Evolutionary conservation across 2,329 filamentous ascomycete genomes (phyloP).

Genomic region (Microthyrium microscopicum): DNA sequence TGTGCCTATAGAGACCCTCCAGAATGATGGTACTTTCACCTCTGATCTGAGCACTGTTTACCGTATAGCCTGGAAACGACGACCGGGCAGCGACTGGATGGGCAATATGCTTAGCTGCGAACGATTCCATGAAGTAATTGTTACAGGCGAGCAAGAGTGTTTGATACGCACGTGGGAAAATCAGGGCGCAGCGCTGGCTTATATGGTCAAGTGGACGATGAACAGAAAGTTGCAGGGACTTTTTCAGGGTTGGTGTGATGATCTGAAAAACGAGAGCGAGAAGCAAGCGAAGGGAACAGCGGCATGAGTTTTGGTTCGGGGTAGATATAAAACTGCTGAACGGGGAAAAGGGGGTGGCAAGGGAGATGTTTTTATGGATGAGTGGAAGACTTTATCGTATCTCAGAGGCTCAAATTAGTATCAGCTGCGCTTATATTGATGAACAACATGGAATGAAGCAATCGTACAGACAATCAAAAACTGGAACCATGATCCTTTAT

Average conservation of each 20-base stretch:
- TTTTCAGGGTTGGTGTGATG: conserved; percentile 13
- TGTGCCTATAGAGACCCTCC: conserved; percentile 9
- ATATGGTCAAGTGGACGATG: conserved; percentile 15
- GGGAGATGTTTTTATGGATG: too few relatives aligned
- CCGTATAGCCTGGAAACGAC: conserved; percentile 13
- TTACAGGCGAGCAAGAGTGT: conserved; percentile 12
- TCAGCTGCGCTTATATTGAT: too few relatives aligned
- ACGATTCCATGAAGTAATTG: conserved; percentile 16
- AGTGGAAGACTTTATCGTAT: too few relatives aligned
- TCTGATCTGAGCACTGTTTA: conserved; percentile 11
- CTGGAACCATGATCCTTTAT: too few relatives aligned
- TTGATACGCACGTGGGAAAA: conserved; percentile 16
- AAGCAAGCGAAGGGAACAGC: too few relatives aligned
- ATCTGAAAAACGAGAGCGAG: conserved; percentile 12
- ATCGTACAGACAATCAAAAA: too few relatives aligned
- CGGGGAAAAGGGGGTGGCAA: too few relatives aligned
- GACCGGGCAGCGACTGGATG: conserved; percentile 12
- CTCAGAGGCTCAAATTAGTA: too few relatives aligned
- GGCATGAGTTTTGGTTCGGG: too few relatives aligned
- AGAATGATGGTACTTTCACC: conserved; percentile 10
- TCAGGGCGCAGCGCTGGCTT: conserved; percentile 13
- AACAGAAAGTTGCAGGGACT: conserved; percentile 14
- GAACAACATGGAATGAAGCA: too few relatives aligned
- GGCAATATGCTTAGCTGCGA: conserved; percentile 14
- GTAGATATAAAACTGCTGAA: too few relatives aligned